phyloP scores from a whole-genome alignment of 345 rosid species.

The Combretum micranthum region DNA sequence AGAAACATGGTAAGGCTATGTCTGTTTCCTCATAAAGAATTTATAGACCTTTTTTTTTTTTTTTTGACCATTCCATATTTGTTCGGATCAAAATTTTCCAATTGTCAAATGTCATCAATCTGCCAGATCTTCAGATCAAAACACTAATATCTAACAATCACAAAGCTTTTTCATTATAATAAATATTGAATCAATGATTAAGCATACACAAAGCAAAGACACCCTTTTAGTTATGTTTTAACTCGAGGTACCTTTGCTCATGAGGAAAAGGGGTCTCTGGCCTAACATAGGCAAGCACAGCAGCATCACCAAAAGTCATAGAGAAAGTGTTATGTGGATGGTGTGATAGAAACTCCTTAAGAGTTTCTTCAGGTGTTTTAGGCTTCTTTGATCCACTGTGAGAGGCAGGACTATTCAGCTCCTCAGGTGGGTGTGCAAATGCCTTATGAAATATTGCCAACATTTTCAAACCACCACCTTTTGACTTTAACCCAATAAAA shows the following conservation, averaged over 20 bases:
- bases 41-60: too few species aligned
- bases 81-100: too few species aligned
- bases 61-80: too few species aligned
- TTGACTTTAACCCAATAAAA: not conserved
- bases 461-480: constrained; percentile 23
- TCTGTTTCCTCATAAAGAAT: too few species aligned
- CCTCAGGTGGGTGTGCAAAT: constrained; percentile 80
- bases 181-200: too few species aligned
- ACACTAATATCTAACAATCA: too few species aligned
- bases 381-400: constrained; percentile 29
- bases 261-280: constrained; percentile 24
- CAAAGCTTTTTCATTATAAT: too few species aligned
- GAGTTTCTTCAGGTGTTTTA: constrained; percentile 61
- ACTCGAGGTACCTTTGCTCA: constrained; percentile 50
- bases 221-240: not conserved
- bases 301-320: constrained; percentile 59
- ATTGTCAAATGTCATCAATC: too few species aligned
- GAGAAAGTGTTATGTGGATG: constrained; percentile 52
- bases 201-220: not conserved
- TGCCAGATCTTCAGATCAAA: too few species aligned
- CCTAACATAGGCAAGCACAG: constrained; percentile 54
- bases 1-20: too few species aligned
- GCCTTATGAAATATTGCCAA: constrained; percentile 85
- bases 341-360: constrained; percentile 51
- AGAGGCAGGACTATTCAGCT: constrained; percentile 86